Evolutionary conservation across 164 flowering plant genomes (phyloP), one percentile per base, ranked within the genome.

Genomic region (Tetrastigma voinierianum): DNA sequence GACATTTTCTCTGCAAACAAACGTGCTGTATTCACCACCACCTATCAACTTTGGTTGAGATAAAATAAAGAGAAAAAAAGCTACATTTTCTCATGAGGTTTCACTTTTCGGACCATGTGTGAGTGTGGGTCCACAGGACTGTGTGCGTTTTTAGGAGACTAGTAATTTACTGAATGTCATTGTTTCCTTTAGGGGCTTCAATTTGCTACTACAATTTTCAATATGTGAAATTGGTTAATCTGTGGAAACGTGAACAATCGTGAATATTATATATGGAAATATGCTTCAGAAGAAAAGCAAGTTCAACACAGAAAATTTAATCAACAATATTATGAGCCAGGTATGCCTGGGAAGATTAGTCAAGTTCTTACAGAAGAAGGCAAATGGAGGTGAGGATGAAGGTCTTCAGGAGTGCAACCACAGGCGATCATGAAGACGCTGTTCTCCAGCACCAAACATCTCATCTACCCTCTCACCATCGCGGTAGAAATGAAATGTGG

Each of bases 401-500:
- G 32, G 52, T 46, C 9, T 64, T 81, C 69, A 92, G 43, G 94
- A 89, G 68, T 95, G 96, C 75, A 92, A 74, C 99, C 99, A 95
- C 18, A 95, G 72, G 23, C 97, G 90, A 62, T 95, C 98, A 64
- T 84, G 96, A 46, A 90, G 79, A 54, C 99, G 74, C 72, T 92
- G 89, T 69, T 96, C 99, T 45, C 99, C 96, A 14, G 88, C 83
- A 51, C 98, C 98, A 64, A 81, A 74, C 99, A 90, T 92, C 81
- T 90, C 99, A 75, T 96, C 98, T 17, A 96, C 99, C 78, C 81
- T 81, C 74, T 96, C 97, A 10, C 99, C 96, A 64, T 96, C 96
- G 24, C 91, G 75, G 68, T 80, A 95, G 77, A 95, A 95, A 52
- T 90, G 95, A 66, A 94, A 94, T 20, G 96, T 89, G 11, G 98